Conservation (phyloP, 768 basidiomycete genomes). For the Paxillus ammoniavirescens region DNA sequence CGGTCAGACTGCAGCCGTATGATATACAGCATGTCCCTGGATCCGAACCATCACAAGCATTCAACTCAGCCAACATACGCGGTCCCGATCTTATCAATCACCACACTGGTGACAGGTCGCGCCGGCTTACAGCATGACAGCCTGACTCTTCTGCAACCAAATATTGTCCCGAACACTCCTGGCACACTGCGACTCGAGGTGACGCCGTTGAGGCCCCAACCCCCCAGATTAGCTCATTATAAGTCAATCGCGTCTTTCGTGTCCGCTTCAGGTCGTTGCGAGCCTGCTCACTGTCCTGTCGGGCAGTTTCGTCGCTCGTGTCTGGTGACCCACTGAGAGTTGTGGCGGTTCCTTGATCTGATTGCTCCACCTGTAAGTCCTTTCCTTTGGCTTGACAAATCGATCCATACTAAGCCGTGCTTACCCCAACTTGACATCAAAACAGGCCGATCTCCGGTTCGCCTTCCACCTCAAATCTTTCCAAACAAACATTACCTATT, state of each 20-base stretch:
- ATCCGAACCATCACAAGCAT: not conserved
- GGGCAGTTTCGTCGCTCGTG: too few species aligned
- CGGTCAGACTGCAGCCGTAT: too few species aligned
- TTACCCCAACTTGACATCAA: not conserved
- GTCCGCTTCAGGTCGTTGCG: not conserved
- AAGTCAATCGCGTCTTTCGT: not conserved
- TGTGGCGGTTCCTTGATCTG: not conserved
- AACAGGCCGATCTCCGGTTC: not conserved
- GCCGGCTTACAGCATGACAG: conserved; percentile 5
- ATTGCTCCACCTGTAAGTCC: not conserved
- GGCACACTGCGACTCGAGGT: too few species aligned
- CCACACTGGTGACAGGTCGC: conserved; percentile 1
- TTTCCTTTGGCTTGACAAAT: not conserved
- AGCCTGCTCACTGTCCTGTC: not conserved
- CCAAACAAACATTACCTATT: not conserved
- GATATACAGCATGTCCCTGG: conserved; percentile 7
- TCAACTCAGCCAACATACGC: conserved; percentile 8
- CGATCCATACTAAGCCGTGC: not conserved
- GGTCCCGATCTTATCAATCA: conserved; percentile 10
- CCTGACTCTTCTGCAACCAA: not conserved
- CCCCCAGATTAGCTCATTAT: not conserved
- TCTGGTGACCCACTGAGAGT: not conserved
- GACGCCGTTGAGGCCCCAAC: not conserved
- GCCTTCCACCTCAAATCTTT: not conserved
- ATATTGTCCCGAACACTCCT: not conserved